Conservation (phyloP, 2,329 filamentous ascomycete species). For the Ascocoryne sarcoides region DNA sequence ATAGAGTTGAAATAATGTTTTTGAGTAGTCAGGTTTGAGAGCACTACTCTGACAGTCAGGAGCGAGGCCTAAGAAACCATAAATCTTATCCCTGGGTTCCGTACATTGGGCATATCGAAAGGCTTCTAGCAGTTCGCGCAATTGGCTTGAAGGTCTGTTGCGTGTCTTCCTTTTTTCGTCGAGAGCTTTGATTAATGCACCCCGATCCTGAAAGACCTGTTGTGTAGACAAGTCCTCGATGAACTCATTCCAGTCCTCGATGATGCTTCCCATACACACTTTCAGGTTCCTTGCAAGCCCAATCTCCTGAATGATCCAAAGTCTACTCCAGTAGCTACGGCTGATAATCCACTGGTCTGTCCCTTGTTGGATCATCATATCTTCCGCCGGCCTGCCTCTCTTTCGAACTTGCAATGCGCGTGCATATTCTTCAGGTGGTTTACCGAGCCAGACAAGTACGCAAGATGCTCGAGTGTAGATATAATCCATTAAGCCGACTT, state of each 20-base stretch:
- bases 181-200: not conserved
- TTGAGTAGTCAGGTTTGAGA: constrained; percentile 4
- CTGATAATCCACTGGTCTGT: not conserved
- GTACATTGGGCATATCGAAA: constrained; percentile 3
- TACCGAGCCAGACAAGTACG: constrained; percentile 18
- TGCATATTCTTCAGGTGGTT: not conserved
- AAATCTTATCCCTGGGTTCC: constrained; percentile 9
- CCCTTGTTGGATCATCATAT: not conserved
- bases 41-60: constrained; percentile 1
- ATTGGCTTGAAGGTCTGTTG: not conserved
- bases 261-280: constrained; percentile 1
- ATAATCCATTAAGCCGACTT: constrained; percentile 18
- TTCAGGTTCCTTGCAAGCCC: constrained; percentile 1
- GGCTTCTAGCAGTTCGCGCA: constrained; percentile 2
- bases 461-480: constrained; percentile 12
- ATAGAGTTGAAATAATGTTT: constrained; percentile 1
- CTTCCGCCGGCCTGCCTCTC: not conserved
- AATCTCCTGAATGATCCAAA: constrained; percentile 7
- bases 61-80: constrained; percentile 5
- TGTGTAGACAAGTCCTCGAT: not conserved
- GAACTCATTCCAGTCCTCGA: not conserved
- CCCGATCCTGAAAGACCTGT: not conserved
- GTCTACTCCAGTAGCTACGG: not conserved
- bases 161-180: not conserved
- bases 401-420: not conserved